Base-by-base conservation (phyloP, 2,329 filamentous ascomycete species). In the Fusarium globosum region DNA sequence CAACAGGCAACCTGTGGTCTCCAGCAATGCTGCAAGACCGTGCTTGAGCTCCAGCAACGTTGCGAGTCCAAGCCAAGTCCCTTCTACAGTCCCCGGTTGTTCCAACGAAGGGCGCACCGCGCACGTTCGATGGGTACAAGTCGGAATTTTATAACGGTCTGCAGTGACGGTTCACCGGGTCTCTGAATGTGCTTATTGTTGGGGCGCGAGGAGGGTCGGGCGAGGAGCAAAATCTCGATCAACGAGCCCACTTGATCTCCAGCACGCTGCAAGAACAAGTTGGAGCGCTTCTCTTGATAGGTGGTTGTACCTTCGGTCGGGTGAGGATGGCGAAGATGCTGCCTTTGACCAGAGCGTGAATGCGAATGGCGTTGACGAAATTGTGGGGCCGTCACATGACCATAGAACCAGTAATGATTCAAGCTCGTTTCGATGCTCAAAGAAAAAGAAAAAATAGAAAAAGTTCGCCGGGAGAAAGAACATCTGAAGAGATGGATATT, bases 31-130 rank as follows among this genome's bases (percentile, higher is more conserved):
- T 61, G 55, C 41, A 26, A 58, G 55, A 36, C 55, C 30, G 55
- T 33, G 55, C 41, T 35, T 43, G 23, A 28, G 43, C 62, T 42
- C 42, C 56, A 67, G 62, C 42, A 39, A 41, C 20, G 30, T 68
- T 67, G 68, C 69, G 43, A 71, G 42, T 28, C 10, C 39, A 53
- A 57, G 21, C 52, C 52, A 56, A 10, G 23, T 38, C 38, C 51
- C 69, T 60, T 71, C 61, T 59, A 46, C 57, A 33, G 52, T 35
- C 39, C 68, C 68, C 68, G 66, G 60, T 70, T 55, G 51, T 70
- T 70, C 67, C 67, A 70, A 14, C 52, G 30, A 70, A 55, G 42
- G 56, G 42, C 33, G 28, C 43, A 39, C 20, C 39, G 26, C 56
- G 16, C 66, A 42, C 60, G 46, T 41, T 70, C 45, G 46, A 43